Evolutionary conservation across 169 alveolate genomes (phyloP).

Genomic region (Neospora caninum): DNA sequence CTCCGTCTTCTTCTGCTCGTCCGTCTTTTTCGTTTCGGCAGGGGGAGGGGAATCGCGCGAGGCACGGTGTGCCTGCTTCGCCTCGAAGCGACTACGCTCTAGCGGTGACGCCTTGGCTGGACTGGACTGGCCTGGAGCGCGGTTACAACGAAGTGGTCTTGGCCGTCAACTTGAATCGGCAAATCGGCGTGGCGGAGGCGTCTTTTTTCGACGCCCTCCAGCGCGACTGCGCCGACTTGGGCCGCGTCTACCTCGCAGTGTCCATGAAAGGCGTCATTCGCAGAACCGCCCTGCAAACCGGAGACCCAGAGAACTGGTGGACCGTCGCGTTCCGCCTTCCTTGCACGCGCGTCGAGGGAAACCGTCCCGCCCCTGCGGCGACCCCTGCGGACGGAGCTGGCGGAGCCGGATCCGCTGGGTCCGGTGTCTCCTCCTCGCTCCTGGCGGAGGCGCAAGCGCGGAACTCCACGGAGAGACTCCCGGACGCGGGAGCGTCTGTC

Average conservation of each 20-base stretch:
- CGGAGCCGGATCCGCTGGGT: too few relatives aligned
- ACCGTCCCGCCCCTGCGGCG: neutral
- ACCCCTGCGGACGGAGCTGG: neutral
- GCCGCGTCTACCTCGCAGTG: neutral
- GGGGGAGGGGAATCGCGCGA: too few relatives aligned
- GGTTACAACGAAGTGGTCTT: neutral
- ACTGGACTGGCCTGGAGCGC: neutral
- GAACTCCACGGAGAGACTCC: neutral
- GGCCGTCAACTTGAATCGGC: neutral
- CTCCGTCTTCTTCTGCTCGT: too few relatives aligned
- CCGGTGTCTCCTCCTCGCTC: too few relatives aligned
- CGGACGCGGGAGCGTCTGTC: too few relatives aligned
- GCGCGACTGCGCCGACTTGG: neutral
- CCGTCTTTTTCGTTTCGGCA: too few relatives aligned
- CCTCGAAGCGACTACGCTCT: neutral
- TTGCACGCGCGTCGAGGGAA: neutral
- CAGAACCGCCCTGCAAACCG: neutral
- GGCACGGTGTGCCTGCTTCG: too few relatives aligned
- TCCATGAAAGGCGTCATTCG: neutral
- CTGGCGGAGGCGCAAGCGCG: neutral
- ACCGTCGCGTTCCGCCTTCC: neutral
- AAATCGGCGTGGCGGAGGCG: neutral
- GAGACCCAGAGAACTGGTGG: neutral
- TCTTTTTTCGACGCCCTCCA: neutral
- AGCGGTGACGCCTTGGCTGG: neutral